Conservation (phyloP, 257 asterid genomes). For the Solanum peruvianum region DNA sequence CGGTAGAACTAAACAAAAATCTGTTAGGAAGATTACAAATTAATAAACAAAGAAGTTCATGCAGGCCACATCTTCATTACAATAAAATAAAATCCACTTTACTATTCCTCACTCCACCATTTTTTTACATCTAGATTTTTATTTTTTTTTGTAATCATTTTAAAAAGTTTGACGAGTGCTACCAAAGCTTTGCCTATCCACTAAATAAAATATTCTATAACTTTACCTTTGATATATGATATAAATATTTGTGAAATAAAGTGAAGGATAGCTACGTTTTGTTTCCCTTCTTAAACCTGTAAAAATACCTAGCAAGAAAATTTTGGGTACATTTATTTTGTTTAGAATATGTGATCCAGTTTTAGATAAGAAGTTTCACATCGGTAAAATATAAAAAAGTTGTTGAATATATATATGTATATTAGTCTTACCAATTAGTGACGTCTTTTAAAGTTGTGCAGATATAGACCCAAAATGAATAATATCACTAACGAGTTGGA, state of each 20-base stretch:
- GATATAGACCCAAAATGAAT: neutral
- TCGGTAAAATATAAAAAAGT: too few species aligned
- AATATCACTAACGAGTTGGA: neutral
- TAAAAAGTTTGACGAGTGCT: neutral
- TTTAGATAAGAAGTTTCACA: too few species aligned
- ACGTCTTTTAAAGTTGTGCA: too few species aligned
- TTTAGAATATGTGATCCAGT: neutral
- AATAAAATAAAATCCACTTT: neutral
- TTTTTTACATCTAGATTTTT: neutral
- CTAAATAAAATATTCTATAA: neutral
- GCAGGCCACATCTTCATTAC: neutral
- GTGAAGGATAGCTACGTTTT: neutral
- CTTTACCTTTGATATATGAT: neutral
- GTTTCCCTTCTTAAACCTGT: neutral
- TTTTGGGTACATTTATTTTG: neutral
- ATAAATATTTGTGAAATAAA: neutral
- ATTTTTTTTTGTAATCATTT: neutral
- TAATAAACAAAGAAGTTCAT: neutral
- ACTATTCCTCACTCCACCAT: neutral
- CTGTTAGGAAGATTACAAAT: neutral
- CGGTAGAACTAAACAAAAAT: neutral
- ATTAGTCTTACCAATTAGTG: neutral
- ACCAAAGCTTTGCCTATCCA: neutral
- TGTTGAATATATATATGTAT: neutral
- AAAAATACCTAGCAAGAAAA: neutral